These are phyloP conservation scores for Penicillium silybi DNA, from an alignment of 495 filamentous ascomycete species.

Conservation along the genomic window DNA sequence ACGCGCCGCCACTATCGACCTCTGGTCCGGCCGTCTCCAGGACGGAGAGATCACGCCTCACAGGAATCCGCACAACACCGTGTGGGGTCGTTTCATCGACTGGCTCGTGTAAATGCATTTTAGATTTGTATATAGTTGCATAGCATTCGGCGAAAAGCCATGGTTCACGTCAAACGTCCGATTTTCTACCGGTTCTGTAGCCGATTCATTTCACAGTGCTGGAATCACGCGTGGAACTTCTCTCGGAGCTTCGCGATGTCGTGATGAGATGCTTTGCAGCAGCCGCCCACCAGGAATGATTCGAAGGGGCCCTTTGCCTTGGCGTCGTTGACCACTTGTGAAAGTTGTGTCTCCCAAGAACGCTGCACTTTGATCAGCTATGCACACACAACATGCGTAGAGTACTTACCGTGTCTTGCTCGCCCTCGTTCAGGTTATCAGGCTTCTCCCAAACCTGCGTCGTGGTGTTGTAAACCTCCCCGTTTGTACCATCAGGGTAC, in stretches of 20 bases:
- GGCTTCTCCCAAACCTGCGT: slow-evolving; percentile 55
- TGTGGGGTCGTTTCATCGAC: slow-evolving; percentile 26
- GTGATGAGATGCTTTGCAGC: slow-evolving; percentile 52
- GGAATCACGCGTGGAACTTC: slow-evolving; percentile 14
- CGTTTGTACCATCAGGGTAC: slow-evolving; percentile 67
- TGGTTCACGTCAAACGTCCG: not conserved
- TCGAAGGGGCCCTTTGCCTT: slow-evolving; percentile 45
- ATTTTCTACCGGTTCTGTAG: slow-evolving; percentile 5
- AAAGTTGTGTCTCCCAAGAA: slow-evolving; percentile 49
- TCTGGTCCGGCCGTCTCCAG: slow-evolving; percentile 36
- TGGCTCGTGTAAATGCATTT: slow-evolving; percentile 24
- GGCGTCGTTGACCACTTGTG: slow-evolving; percentile 31
- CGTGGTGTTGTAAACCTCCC: slow-evolving; percentile 59
- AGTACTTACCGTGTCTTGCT: slow-evolving; percentile 18
- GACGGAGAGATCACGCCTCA: slow-evolving; percentile 30
- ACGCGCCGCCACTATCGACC: slow-evolving; percentile 28
- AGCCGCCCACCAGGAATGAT: slow-evolving; percentile 55
- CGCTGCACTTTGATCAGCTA: slow-evolving; percentile 19
- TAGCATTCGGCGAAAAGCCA: not conserved
- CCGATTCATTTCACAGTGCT: not conserved
- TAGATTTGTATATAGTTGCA: slow-evolving; percentile 19
- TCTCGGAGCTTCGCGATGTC: slow-evolving; percentile 47
- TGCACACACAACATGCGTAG: not conserved
- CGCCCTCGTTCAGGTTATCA: not conserved
- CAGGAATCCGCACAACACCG: slow-evolving; percentile 15